These are phyloP conservation scores for Solanum chilense DNA, from an alignment of 257 asterid genomes.

Conservation along the genomic window DNA sequence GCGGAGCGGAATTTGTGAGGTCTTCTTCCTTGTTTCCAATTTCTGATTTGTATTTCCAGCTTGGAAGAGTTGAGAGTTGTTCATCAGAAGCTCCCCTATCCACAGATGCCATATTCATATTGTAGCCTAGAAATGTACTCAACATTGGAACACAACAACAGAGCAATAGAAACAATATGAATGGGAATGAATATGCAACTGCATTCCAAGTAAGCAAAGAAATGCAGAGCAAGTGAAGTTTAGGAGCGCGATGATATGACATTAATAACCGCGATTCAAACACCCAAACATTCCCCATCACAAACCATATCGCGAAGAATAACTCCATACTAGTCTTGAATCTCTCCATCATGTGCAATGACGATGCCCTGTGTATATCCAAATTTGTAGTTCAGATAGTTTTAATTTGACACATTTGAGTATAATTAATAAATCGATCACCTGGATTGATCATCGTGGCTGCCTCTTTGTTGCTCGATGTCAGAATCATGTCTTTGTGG, in stretches of 20 bases:
- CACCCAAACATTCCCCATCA: conserved; percentile 93
- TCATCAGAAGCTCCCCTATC: conserved; percentile 78
- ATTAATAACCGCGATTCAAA: conserved; percentile 76
- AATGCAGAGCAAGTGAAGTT: conserved; percentile 82
- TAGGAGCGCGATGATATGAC: conserved; percentile 55
- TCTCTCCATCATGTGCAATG: conserved; percentile 36
- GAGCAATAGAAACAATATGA: conserved; percentile 58
- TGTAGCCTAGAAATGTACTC: conserved; percentile 67
- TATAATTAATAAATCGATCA: background rate
- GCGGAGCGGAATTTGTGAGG: background rate
- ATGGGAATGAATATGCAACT: conserved; percentile 79
- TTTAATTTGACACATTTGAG: background rate
- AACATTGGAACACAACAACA: conserved; percentile 78
- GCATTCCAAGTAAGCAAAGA: conserved; percentile 82
- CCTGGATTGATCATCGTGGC: conserved; percentile 41
- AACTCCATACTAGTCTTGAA: conserved; percentile 55
- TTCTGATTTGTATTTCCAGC: conserved; percentile 52
- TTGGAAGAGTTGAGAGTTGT: conserved; percentile 45
- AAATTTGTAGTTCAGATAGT: background rate
- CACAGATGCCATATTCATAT: conserved; percentile 63
- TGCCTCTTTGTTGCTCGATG: conserved; percentile 57
- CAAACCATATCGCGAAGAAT: conserved; percentile 89
- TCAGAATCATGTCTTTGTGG: conserved; percentile 25
- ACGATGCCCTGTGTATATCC: background rate
- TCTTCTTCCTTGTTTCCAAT: conserved; percentile 1